Percentiles rank a stretch among this genome's conserved stretches.
Conservation (phyloP, 2,329 filamentous ascomycete genomes). For the Aspergillus awamori region DNA sequence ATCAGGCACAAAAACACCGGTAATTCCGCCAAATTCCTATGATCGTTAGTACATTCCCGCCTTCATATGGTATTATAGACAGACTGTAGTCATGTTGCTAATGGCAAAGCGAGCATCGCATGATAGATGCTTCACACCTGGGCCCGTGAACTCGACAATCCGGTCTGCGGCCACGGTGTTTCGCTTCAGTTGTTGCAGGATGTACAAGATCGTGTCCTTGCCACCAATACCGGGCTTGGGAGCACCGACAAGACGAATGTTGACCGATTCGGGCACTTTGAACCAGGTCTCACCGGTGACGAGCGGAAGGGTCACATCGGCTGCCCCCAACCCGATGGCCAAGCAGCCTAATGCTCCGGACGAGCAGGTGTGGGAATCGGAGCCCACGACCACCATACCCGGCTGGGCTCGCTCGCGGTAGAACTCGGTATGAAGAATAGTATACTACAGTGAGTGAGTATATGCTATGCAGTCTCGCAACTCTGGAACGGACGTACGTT, state of each 20-base stretch:
- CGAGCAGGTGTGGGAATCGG: slow-evolving; percentile 53
- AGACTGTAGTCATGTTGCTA: slow-evolving; percentile 49
- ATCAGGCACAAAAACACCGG: slow-evolving; percentile 48
- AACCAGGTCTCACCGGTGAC: slow-evolving; percentile 54
- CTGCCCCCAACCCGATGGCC: slow-evolving; percentile 51
- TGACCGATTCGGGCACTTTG: slow-evolving; percentile 47
- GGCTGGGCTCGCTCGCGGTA: slow-evolving; percentile 49
- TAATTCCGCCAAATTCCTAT: slow-evolving; percentile 49
- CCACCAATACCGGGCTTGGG: slow-evolving; percentile 45
- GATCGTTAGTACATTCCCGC: neutral
- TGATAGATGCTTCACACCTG: slow-evolving; percentile 43
- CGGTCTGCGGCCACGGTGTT: slow-evolving; percentile 51
- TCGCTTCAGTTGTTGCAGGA: slow-evolving; percentile 48
- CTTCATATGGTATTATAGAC: no score
- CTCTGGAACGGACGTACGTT: slow-evolving; percentile 27
- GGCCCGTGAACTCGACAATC: slow-evolving; percentile 51
- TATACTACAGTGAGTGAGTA: slow-evolving; percentile 26
- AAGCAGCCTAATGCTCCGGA: slow-evolving; percentile 47
- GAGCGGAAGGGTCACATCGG: slow-evolving; percentile 50
- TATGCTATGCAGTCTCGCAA: no score
- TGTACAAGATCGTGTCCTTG: slow-evolving; percentile 52
- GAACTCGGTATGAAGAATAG: slow-evolving; percentile 55
- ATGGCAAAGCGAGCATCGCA: slow-evolving; percentile 53
- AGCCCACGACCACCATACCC: slow-evolving; percentile 48
- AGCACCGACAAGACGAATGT: slow-evolving; percentile 45